Evolutionary conservation across 148 eudicot genomes (phyloP).

Genomic region (Drosera capensis): DNA sequence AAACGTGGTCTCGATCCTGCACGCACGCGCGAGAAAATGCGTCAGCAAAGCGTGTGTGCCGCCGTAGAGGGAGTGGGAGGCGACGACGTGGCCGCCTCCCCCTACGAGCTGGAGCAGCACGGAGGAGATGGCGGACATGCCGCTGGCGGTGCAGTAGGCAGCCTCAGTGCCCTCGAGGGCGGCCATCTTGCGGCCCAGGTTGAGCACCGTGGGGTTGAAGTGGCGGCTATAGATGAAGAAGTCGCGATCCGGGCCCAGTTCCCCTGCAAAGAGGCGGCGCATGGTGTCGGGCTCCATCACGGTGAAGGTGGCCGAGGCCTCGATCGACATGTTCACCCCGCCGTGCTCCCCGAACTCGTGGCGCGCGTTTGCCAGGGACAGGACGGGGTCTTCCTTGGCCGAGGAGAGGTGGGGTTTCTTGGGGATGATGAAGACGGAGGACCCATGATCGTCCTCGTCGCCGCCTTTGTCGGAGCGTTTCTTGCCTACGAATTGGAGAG

Average conservation of each 20-base stretch:
- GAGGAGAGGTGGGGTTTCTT: not conserved
- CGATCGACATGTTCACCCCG: constrained; percentile 97
- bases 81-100: constrained; percentile 68
- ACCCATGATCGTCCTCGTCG: constrained; percentile 20
- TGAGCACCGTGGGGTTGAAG: constrained; percentile 83
- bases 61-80: constrained; percentile 62
- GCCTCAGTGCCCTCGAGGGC: constrained; percentile 93
- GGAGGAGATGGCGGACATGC: constrained; percentile 87
- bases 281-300: constrained; percentile 95
- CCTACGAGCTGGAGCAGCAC: constrained; percentile 69
- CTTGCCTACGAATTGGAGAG: constrained; percentile 6
- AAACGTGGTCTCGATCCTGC: constrained; percentile 60
- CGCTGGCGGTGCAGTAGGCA: constrained; percentile 90
- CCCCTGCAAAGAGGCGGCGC: constrained; percentile 68
- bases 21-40: constrained; percentile 62
- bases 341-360: constrained; percentile 98
- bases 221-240: constrained; percentile 89
- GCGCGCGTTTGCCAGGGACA: constrained; percentile 42
- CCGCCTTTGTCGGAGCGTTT: constrained; percentile 27
- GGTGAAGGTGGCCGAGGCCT: constrained; percentile 94
- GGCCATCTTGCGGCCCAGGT: constrained; percentile 82
- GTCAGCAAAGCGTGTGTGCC: constrained; percentile 81
- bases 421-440: constrained; percentile 12
- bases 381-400: constrained; percentile 36
- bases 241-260: constrained; percentile 74